A percentile compares a stretch with the other conserved stretches of the same genome.
phyloP scores from a whole-genome alignment of 2,329 filamentous ascomycete genomes.

The Colletotrichum cuscutae region DNA sequence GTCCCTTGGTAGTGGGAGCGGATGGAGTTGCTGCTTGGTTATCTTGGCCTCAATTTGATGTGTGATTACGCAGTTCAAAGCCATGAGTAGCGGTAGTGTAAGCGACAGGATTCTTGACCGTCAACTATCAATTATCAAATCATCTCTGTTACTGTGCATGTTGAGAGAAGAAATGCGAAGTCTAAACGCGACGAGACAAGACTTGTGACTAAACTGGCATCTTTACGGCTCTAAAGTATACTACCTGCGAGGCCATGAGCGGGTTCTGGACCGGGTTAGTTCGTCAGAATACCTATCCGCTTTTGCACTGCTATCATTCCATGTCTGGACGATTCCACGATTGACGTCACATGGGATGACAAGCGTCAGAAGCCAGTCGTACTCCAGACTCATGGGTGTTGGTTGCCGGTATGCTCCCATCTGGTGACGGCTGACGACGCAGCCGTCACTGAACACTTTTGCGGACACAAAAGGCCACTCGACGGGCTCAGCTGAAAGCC shows the following conservation, averaged over 20 bases:
- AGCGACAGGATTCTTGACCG: background rate
- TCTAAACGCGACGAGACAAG: background rate
- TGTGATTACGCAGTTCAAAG: slow-evolving; percentile 28
- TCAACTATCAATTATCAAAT: background rate
- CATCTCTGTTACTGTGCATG: background rate
- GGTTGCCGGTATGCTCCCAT: background rate
- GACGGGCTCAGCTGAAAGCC: background rate
- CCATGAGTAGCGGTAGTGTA: slow-evolving; percentile 4
- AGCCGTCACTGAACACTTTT: background rate
- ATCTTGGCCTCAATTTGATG: slow-evolving; percentile 28
- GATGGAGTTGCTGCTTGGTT: slow-evolving; percentile 13
- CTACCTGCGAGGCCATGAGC: background rate
- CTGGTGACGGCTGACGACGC: slow-evolving; percentile 5
- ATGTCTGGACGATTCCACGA: background rate
- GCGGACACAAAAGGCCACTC: background rate
- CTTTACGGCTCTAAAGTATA: background rate
- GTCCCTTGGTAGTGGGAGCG: slow-evolving; percentile 5
- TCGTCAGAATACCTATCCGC: background rate
- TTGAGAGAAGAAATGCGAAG: background rate
- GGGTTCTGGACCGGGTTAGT: background rate
- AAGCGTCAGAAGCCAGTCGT: background rate
- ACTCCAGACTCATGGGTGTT: background rate
- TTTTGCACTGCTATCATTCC: background rate
- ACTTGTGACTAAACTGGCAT: background rate
- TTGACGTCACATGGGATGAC: slow-evolving; percentile 31